Conservation (phyloP, 768 basidiomycete species). For the Termitomyces sp. region DNA sequence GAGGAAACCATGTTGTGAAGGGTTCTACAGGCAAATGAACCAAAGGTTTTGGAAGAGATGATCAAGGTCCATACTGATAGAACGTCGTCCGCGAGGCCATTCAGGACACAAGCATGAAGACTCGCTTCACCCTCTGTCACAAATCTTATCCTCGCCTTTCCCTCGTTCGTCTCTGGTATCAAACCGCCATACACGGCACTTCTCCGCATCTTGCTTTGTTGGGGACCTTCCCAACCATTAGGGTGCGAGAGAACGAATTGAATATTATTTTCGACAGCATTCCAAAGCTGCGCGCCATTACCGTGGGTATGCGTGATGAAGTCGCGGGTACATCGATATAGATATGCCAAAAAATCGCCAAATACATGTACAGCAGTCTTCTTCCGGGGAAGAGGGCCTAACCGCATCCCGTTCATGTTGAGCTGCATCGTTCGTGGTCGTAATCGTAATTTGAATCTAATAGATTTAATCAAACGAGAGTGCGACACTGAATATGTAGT, state of each 20-base stretch:
- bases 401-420: constrained; percentile 80
- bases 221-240: constrained; percentile 79
- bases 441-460: constrained; percentile 75
- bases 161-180: constrained; percentile 69
- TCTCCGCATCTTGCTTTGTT: constrained; percentile 72
- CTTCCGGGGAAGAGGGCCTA: constrained; percentile 58
- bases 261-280: constrained; percentile 60
- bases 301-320: constrained; percentile 83
- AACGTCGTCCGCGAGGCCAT: constrained; percentile 72
- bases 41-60: not conserved
- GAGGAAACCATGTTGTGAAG: constrained; percentile 71
- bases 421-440: constrained; percentile 74
- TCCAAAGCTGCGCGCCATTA: constrained; percentile 65
- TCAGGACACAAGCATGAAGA: constrained; percentile 74
- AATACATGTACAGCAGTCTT: constrained; percentile 72
- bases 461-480: not conserved
- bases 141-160: constrained; percentile 67
- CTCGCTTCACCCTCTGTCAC: constrained; percentile 84
- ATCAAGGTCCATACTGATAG: constrained; percentile 46
- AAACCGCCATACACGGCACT: constrained; percentile 68
- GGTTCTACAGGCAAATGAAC: constrained; percentile 37
- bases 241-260: constrained; percentile 77
- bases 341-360: constrained; percentile 72
- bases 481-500: not conserved
- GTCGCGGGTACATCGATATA: constrained; percentile 65